These are phyloP conservation scores for Euryodendron excelsum DNA, from an alignment of 148 eudicot species.

Conservation along the genomic window DNA sequence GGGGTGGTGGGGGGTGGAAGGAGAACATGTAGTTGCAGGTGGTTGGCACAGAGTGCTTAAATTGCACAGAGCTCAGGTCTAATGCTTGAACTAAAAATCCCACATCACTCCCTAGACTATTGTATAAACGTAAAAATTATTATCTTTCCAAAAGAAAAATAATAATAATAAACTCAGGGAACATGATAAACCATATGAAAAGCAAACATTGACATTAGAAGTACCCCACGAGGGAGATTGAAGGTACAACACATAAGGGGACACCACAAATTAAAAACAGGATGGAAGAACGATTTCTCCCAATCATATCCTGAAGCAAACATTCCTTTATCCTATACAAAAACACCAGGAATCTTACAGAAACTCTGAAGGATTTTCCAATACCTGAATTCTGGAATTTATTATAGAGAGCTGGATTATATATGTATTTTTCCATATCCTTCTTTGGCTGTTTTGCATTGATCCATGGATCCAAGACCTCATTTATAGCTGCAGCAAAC, in stretches of 20 bases:
- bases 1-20: no score
- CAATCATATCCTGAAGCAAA: background rate
- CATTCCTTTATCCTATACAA: background rate
- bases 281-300: background rate
- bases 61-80: background rate
- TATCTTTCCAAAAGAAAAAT: background rate
- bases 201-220: background rate
- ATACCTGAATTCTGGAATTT: conserved; percentile 30
- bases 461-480: conserved; percentile 95
- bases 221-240: background rate
- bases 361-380: conserved; percentile 12
- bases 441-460: conserved; percentile 80
- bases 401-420: conserved; percentile 9
- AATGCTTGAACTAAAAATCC: background rate
- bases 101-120: background rate
- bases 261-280: background rate
- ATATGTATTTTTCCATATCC: conserved; percentile 72
- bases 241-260: background rate
- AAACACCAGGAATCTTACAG: background rate
- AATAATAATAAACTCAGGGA: background rate
- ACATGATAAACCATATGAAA: background rate
- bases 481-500: conserved; percentile 93
- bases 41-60: background rate
- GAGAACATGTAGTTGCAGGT: no score
- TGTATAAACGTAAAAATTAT: background rate